phyloP scores from a whole-genome alignment of 2,329 filamentous ascomycete species.

The Sphaerulina musiva region DNA sequence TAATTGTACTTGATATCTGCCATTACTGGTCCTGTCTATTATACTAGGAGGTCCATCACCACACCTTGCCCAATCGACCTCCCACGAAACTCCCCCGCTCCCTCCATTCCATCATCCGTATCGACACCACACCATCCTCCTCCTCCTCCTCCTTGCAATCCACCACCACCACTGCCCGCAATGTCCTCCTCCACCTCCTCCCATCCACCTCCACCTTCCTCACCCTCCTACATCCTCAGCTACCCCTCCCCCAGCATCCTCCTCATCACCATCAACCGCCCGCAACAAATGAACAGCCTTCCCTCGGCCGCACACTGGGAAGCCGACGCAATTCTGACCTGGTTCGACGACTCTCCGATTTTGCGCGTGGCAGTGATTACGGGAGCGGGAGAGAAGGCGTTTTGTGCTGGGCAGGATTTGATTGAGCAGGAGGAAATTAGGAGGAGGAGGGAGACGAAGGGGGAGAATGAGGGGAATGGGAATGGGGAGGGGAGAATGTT shows the following conservation, averaged over 20 bases:
- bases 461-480: constrained; percentile 22
- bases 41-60: background rate
- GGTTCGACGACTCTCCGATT: constrained; percentile 44
- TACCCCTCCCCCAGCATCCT: constrained; percentile 46
- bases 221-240: constrained; percentile 32
- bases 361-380: constrained; percentile 40
- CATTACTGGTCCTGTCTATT: background rate
- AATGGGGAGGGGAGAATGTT: constrained; percentile 19
- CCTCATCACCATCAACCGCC: constrained; percentile 50
- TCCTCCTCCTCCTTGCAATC: no score
- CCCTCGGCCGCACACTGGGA: constrained; percentile 44
- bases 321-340: constrained; percentile 45
- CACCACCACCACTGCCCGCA: background rate
- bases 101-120: no score
- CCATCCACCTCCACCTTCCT: constrained; percentile 23
- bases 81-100: no score
- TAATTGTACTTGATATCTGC: background rate
- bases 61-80: no score
- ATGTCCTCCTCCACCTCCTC: constrained; percentile 22
- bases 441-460: constrained; percentile 14
- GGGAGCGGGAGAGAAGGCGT: constrained; percentile 46
- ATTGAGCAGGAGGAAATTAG: constrained; percentile 40
- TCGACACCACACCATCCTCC: no score
- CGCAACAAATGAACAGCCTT: constrained; percentile 45
- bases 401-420: constrained; percentile 52